phyloP scores from a whole-genome alignment of 352 stramenopile species.

The Phytophthora parvispora region DNA sequence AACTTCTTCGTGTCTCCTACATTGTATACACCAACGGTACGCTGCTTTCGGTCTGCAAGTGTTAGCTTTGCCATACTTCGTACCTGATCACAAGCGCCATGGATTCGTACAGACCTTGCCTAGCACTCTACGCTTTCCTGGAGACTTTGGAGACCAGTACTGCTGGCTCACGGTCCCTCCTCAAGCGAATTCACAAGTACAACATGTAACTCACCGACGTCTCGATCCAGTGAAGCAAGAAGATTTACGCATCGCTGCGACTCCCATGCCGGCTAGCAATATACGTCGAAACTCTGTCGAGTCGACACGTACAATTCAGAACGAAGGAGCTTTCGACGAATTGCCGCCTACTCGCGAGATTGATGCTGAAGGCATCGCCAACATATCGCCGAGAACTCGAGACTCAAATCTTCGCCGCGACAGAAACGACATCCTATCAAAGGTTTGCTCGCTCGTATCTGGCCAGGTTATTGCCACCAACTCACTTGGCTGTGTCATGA shows the following conservation, averaged over 20 bases:
- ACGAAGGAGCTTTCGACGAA: constrained; percentile 4
- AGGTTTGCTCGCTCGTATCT: constrained; percentile 14
- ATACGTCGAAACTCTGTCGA: constrained; percentile 16
- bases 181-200: constrained; percentile 4
- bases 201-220: constrained; percentile 1
- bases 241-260: constrained; percentile 31
- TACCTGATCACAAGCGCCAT: no score
- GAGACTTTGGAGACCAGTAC: constrained; percentile 33
- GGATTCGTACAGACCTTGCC: no score
- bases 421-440: constrained; percentile 43
- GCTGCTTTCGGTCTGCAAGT: no score
- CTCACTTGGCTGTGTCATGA: background rate
- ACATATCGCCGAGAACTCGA: constrained; percentile 26
- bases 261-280: background rate
- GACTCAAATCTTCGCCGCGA: constrained; percentile 46
- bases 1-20: constrained; percentile 72
- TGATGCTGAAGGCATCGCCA: constrained; percentile 5
- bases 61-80: no score
- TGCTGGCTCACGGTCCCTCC: constrained; percentile 42
- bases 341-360: background rate
- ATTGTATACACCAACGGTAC: constrained; percentile 57
- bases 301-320: background rate
- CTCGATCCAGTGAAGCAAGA: constrained; percentile 25
- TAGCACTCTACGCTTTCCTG: constrained; percentile 42
- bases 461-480: background rate